Conservation (phyloP, 2,329 filamentous ascomycete species). For the Neonectria hederae region DNA sequence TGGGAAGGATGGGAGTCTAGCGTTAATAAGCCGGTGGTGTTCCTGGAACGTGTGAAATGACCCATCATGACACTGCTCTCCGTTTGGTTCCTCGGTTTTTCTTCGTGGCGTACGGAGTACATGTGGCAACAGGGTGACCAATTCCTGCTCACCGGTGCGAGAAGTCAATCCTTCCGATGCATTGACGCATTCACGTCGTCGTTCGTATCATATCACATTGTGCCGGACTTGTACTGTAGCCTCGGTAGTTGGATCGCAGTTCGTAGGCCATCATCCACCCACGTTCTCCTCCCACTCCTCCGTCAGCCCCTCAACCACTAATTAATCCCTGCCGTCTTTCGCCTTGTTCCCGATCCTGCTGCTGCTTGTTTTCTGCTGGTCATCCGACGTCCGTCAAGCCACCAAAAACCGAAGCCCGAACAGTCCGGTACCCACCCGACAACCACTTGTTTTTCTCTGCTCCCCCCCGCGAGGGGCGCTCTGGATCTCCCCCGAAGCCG, state of each 20-base stretch:
- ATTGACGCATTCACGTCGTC: background rate
- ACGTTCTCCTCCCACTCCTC: background rate
- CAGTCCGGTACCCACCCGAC: background rate
- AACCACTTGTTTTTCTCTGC: background rate
- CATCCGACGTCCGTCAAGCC: slow-evolving; percentile 16
- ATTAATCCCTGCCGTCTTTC: background rate
- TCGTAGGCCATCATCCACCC: slow-evolving; percentile 13
- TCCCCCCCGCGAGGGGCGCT: slow-evolving; percentile 8
- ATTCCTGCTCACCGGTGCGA: background rate
- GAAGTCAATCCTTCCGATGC: background rate
- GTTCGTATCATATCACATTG: background rate
- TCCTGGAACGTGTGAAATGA: background rate
- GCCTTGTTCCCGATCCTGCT: background rate
- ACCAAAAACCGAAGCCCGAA: slow-evolving; percentile 11
- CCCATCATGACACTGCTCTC: background rate
- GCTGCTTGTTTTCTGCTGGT: slow-evolving; percentile 5
- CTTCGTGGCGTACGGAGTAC: background rate
- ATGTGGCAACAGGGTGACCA: background rate
- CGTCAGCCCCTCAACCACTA: background rate
- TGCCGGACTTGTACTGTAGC: background rate
- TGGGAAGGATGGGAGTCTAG: no score
- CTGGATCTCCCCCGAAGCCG: slow-evolving; percentile 6
- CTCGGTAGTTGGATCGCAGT: slow-evolving; percentile 18
- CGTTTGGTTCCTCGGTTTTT: background rate
- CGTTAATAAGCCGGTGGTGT: background rate